These are phyloP conservation scores for Sphenostylis stenocarpa DNA, from an alignment of 306 rosid genomes.

Conservation along the genomic window DNA sequence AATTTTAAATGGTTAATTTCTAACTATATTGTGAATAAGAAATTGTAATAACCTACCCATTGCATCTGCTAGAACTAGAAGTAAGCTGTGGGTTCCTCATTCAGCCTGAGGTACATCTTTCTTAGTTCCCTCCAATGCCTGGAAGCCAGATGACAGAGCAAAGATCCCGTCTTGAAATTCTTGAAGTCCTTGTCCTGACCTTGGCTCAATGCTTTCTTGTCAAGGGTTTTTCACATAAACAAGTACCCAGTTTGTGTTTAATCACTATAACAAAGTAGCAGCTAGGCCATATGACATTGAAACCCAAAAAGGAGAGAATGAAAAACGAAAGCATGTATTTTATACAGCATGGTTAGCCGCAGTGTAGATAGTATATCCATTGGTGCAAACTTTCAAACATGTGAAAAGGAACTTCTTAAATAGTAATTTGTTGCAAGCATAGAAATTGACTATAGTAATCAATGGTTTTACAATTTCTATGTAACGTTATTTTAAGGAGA, in stretches of 20 bases:
- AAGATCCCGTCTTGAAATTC: not conserved
- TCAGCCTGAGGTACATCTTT: not conserved
- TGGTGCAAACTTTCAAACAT: conserved; percentile 5
- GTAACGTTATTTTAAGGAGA: not conserved
- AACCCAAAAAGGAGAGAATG: not conserved
- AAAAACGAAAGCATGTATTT: not conserved
- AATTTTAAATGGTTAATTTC: too few relatives aligned
- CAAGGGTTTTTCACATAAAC: not conserved
- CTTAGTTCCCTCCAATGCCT: not conserved
- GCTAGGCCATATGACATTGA: not conserved
- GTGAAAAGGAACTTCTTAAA: not conserved
- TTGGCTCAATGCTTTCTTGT: not conserved
- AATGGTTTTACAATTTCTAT: conserved; percentile 20
- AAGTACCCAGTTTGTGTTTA: not conserved
- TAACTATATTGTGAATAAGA: not conserved
- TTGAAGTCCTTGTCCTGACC: too few relatives aligned
- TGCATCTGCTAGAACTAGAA: not conserved
- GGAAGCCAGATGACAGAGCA: not conserved
- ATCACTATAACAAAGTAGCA: not conserved
- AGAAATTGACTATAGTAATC: conserved; percentile 1
- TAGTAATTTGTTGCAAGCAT: conserved; percentile 2
- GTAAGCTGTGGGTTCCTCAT: not conserved
- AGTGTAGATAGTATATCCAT: not conserved
- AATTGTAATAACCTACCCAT: not conserved
- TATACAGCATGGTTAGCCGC: not conserved